Base-by-base conservation (phyloP, 768 basidiomycete genomes). In the Kwoniella botswanensis region DNA sequence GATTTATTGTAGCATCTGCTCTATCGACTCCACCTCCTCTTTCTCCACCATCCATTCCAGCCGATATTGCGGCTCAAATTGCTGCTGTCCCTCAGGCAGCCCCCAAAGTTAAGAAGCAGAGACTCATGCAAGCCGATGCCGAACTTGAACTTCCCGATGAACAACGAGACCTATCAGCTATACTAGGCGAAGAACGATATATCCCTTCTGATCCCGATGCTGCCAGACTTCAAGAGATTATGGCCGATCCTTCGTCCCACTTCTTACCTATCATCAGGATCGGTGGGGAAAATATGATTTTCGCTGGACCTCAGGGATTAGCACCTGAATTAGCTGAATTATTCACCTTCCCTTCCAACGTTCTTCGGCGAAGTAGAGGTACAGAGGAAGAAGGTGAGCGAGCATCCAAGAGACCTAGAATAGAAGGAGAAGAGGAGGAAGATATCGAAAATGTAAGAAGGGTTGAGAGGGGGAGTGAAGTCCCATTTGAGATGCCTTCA, bases 201-300 rank as follows among this genome's bases (percentile, higher is more conserved):
- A 89, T 98, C 41, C 94, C 94, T 6, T 88, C 90, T 18, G 94
- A 94, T 2, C 86, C 92, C 2, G 86, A 92, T 57, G 89, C 95
- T 65, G 90, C 95, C 89, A 90, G 92, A 41, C 88, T 98, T 18
- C 86, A 93, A 65, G 90, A 93, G 77, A 92, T 97, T 74, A 89
- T 92, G 29, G 88, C 91, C 11, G 92, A 97, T 77, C 94, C 94
- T 24, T 83, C 92, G 4, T 86, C 89, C 9, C 90, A 94, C 82
- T 98, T 94, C 85, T 85, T 97, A 58, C 94, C 95, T 11, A 92
- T 90, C 2, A 89, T 90, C n/a, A 91, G 88, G 17, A 87, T 88
- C n/a, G 90, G 90, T 29, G 88, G 74, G 10, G 72, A 81, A 63
- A 71, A 90, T 78, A 82, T 82, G 72, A 90, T 95, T 84, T 92